Evolutionary conservation across 768 basidiomycete species (phyloP).

Genomic region (Naganishia kalamii): DNA sequence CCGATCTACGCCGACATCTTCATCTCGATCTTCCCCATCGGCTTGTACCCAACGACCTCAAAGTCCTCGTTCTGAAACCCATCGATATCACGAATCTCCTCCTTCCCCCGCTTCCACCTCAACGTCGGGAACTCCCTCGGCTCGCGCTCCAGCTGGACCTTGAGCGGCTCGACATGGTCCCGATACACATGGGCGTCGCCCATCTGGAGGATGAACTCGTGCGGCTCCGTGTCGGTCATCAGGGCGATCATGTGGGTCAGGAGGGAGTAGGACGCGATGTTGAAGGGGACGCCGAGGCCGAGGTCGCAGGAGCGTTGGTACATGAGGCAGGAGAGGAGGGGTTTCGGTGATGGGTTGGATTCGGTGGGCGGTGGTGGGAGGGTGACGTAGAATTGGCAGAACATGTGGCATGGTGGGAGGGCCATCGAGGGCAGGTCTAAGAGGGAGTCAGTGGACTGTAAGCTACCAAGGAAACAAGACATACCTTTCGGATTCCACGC

Average conservation of each 20-base stretch:
- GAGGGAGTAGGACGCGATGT: slow-evolving; percentile 96
- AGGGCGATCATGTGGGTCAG: slow-evolving; percentile 97
- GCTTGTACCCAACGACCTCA: slow-evolving; percentile 76
- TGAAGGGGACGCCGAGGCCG: slow-evolving; percentile 96
- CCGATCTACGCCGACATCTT: slow-evolving; percentile 79
- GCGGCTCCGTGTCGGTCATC: slow-evolving; percentile 75
- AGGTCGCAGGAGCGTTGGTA: slow-evolving; percentile 96
- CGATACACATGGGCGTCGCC: slow-evolving; percentile 95
- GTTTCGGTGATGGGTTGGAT: slow-evolving; percentile 50
- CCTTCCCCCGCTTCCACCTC: slow-evolving; percentile 61
- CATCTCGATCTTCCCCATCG: slow-evolving; percentile 79
- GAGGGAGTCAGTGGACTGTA: not conserved
- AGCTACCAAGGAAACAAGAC: not conserved
- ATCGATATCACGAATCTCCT: slow-evolving; percentile 59
- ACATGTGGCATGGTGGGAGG: slow-evolving; percentile 94
- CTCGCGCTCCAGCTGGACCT: slow-evolving; percentile 68
- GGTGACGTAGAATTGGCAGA: slow-evolving; percentile 98
- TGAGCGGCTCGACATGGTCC: slow-evolving; percentile 82
- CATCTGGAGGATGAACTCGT: slow-evolving; percentile 89
- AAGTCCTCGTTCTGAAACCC: slow-evolving; percentile 75
- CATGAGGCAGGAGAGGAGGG: slow-evolving; percentile 86
- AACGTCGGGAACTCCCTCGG: slow-evolving; percentile 80
- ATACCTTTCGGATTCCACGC: slow-evolving; percentile 97
- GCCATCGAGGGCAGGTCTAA: slow-evolving; percentile 91
- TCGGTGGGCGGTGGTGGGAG: slow-evolving; percentile 56